Evolutionary conservation across 148 eudicot species (phyloP).

Genomic region (Drosera capensis): DNA sequence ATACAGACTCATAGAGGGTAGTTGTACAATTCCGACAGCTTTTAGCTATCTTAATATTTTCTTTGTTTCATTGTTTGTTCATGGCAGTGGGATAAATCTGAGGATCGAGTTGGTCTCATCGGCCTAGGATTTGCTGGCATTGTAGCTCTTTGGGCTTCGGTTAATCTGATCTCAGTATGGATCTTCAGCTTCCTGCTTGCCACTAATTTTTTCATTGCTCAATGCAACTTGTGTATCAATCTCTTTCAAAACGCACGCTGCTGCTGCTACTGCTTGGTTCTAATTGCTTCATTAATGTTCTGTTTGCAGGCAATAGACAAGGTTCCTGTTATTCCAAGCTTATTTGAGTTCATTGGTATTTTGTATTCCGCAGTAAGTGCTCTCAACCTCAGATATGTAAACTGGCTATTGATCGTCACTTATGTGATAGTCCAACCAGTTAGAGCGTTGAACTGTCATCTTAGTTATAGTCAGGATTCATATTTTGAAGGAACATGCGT

Average conservation of each 20-base stretch:
- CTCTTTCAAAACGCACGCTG: too few relatives aligned
- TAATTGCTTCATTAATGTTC: constrained; percentile 1
- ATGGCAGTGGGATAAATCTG: constrained; percentile 75
- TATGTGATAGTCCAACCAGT: background rate
- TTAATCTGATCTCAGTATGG: constrained; percentile 53
- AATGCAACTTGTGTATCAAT: background rate
- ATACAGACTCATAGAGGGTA: background rate
- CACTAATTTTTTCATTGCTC: background rate
- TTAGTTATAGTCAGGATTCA: too few relatives aligned
- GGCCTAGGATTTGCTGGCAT: constrained; percentile 79
- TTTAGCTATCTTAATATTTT: background rate
- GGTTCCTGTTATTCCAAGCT: constrained; percentile 68
- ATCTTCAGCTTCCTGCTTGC: background rate
- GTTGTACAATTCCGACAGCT: background rate
- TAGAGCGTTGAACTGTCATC: background rate
- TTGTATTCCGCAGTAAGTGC: constrained; percentile 66
- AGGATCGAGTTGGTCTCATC: constrained; percentile 72
- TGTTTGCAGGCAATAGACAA: constrained; percentile 69
- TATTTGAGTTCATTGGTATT: constrained; percentile 65
- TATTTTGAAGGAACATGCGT: too few relatives aligned
- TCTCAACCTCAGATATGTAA: background rate
- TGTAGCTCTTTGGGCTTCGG: constrained; percentile 72
- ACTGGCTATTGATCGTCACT: background rate
- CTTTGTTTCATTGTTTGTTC: constrained; percentile 3
- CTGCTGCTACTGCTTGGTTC: constrained; percentile 3